Evolutionary conservation across 331 rosid genomes (phyloP).

Genomic region (Pyracantha coccinea): DNA sequence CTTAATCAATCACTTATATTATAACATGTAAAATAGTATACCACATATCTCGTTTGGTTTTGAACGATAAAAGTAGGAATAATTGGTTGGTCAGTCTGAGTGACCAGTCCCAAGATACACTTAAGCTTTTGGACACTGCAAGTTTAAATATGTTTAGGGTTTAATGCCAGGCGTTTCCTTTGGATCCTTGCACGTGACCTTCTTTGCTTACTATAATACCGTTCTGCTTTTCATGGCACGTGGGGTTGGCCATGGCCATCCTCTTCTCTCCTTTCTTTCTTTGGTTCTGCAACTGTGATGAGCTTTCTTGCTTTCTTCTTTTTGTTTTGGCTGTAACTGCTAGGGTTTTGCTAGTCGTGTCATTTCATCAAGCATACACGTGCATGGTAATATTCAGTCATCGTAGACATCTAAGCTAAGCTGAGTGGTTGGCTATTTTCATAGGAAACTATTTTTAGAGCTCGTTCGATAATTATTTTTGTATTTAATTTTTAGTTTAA

Average conservation of each 20-base stretch:
- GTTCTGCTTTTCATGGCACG: slow-evolving; percentile 75
- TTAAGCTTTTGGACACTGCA: slow-evolving; percentile 7
- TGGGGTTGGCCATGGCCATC: slow-evolving; percentile 52
- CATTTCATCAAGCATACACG: slow-evolving; percentile 23
- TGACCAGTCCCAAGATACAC: slow-evolving; percentile 7
- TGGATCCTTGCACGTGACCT: slow-evolving; percentile 94
- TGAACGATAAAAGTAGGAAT: slow-evolving; percentile 14
- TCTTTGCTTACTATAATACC: slow-evolving; percentile 32
- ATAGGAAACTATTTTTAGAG: too few relatives aligned
- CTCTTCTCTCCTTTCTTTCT: slow-evolving; percentile 17
- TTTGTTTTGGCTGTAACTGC: background rate
- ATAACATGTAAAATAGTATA: too few relatives aligned
- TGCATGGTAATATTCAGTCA: slow-evolving; percentile 25
- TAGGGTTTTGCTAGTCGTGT: slow-evolving; percentile 1
- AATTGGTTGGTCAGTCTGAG: background rate
- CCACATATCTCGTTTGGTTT: background rate
- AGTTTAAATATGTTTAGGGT: background rate
- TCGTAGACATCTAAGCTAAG: too few relatives aligned
- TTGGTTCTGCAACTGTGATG: background rate
- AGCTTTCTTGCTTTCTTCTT: slow-evolving; percentile 3
- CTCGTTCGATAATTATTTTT: too few relatives aligned
- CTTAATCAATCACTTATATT: too few relatives aligned
- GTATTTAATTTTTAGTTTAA: too few relatives aligned
- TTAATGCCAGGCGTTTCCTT: slow-evolving; percentile 7
- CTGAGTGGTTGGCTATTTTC: too few relatives aligned